Percentiles rank a stretch among this genome's conserved stretches.
These are phyloP conservation scores for Plantago ovata DNA, from an alignment of 257 asterid species.

Conservation along the genomic window DNA sequence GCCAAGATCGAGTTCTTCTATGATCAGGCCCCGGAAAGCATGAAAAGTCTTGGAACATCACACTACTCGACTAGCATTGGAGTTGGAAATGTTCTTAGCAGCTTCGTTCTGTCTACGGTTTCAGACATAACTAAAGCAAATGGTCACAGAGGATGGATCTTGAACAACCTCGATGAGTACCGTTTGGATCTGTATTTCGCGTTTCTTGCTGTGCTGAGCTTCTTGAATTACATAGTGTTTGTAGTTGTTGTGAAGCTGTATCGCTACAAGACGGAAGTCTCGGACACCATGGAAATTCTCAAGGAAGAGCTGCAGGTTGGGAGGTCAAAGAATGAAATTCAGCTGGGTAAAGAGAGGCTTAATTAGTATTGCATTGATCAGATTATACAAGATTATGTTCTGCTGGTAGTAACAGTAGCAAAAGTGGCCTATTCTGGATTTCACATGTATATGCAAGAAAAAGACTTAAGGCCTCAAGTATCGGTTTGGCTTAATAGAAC, in stretches of 20 bases:
- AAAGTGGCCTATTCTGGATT: neutral
- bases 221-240: slow-evolving; percentile 24
- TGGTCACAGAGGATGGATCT: slow-evolving; percentile 28
- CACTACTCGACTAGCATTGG: slow-evolving; percentile 29
- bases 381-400: neutral
- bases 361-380: neutral
- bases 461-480: neutral
- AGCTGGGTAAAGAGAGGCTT: slow-evolving; percentile 11
- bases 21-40: slow-evolving; percentile 54
- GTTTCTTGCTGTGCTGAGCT: slow-evolving; percentile 28
- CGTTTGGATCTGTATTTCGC: slow-evolving; percentile 31
- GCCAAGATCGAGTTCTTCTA: slow-evolving; percentile 48
- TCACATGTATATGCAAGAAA: neutral
- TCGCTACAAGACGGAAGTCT: slow-evolving; percentile 31
- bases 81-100: slow-evolving; percentile 31
- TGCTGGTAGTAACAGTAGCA: neutral
- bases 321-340: slow-evolving; percentile 13
- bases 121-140: slow-evolving; percentile 22
- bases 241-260: slow-evolving; percentile 19
- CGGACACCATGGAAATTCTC: slow-evolving; percentile 34
- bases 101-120: slow-evolving; percentile 25
- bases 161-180: slow-evolving; percentile 27
- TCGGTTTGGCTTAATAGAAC: neutral
- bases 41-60: slow-evolving; percentile 40
- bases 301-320: slow-evolving; percentile 21